A percentile compares a stretch with the other conserved stretches of the same genome.
phyloP scores from a whole-genome alignment of 768 basidiomycete species.

The Lyophyllum shimeji region DNA sequence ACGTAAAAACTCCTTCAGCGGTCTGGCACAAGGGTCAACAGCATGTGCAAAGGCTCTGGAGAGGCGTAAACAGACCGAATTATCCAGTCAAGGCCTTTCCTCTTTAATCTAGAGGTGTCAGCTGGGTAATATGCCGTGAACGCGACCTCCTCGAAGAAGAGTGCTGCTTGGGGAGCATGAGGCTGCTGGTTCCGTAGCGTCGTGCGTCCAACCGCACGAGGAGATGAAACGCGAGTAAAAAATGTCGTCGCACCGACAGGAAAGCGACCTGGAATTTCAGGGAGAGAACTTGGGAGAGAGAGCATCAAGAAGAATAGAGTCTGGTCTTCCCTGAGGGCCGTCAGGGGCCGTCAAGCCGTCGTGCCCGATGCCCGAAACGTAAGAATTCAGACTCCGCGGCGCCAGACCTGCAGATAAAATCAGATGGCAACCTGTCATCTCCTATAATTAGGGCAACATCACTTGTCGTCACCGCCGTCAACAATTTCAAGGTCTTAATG shows the following conservation, averaged over 20 bases:
- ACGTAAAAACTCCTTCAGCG: conserved; percentile 41
- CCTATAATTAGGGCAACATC: background rate
- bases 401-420: background rate
- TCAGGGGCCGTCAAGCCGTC: too few species aligned
- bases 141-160: conserved; percentile 59
- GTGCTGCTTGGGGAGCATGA: conserved; percentile 35
- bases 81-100: conserved; percentile 55
- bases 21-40: conserved; percentile 27
- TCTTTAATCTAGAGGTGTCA: conserved; percentile 28
- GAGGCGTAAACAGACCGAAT: conserved; percentile 40
- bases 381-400: background rate
- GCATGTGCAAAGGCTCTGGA: background rate
- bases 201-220: conserved; percentile 38
- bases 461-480: background rate
- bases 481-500: background rate
- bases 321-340: too few species aligned
- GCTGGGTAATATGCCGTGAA: conserved; percentile 71
- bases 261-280: conserved; percentile 43
- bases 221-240: conserved; percentile 40
- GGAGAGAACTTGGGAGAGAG: too few species aligned
- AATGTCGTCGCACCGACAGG: conserved; percentile 63
- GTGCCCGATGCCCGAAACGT: background rate
- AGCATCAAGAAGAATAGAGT: too few species aligned
- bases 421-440: background rate
- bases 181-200: conserved; percentile 30